Percentiles rank a stretch among this genome's conserved stretches.
phyloP scores from a whole-genome alignment of 805 yeast genomes.

The Candida ortonii region DNA sequence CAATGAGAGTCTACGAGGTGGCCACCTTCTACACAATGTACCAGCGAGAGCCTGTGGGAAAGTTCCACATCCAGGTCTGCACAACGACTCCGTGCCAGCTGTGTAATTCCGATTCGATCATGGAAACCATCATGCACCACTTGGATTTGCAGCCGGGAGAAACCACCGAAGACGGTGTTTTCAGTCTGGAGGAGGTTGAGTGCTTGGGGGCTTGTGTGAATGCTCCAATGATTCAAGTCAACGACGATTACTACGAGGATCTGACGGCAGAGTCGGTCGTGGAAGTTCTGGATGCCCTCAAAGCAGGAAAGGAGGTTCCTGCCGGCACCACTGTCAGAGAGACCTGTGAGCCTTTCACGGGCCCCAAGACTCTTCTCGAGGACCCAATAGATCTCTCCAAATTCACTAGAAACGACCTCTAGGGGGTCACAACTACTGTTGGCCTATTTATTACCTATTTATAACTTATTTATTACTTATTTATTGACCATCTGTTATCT shows the following conservation, averaged over 20 bases:
- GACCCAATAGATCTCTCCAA: conserved; percentile 69
- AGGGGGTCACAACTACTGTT: conserved; percentile 1
- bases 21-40: conserved; percentile 93
- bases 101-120: conserved; percentile 77
- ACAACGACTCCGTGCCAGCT: conserved; percentile 89
- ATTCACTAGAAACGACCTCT: conserved; percentile 72
- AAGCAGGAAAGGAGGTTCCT: conserved; percentile 56
- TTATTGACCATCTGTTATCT: not conserved
- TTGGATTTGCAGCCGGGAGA: conserved; percentile 71
- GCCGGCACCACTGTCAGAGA: conserved; percentile 69
- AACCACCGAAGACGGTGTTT: conserved; percentile 69
- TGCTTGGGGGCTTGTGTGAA: conserved; percentile 91
- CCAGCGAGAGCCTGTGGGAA: conserved; percentile 83
- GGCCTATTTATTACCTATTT: not conserved
- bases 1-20: conserved; percentile 91
- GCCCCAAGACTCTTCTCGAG: conserved; percentile 58
- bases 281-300: conserved; percentile 58
- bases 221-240: conserved; percentile 84
- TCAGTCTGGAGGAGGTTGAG: conserved; percentile 84
- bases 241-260: conserved; percentile 82
- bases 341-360: conserved; percentile 75
- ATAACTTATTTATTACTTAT: not conserved
- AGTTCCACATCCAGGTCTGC: conserved; percentile 78
- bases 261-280: conserved; percentile 65
- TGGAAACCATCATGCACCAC: conserved; percentile 61